A percentile compares a stretch with the other conserved stretches of the same genome.
Evolutionary conservation across 2,329 filamentous ascomycete genomes (phyloP).

Genomic region (Penicillium sp.): DNA sequence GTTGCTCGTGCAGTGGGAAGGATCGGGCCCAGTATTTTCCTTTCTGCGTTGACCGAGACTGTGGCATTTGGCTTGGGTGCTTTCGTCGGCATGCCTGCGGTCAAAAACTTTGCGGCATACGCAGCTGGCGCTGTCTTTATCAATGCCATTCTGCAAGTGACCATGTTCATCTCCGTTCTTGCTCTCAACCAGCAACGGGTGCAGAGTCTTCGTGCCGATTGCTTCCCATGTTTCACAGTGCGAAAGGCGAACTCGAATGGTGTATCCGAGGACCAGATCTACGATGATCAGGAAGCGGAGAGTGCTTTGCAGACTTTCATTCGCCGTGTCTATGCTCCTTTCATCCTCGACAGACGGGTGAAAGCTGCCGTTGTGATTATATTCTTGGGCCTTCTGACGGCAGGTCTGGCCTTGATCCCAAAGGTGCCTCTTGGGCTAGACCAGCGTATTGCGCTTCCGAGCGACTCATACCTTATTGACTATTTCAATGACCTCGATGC

Average conservation of each 20-base stretch:
- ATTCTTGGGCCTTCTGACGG: conserved; percentile 86
- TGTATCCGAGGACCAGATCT: conserved; percentile 64
- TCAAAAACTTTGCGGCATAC: conserved; percentile 95
- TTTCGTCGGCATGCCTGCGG: conserved; percentile 96
- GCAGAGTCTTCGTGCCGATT: conserved; percentile 84
- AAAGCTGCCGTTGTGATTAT: conserved; percentile 75
- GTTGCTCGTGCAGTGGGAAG: conserved; percentile 86
- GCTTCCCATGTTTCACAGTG: conserved; percentile 84
- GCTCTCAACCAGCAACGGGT: conserved; percentile 88
- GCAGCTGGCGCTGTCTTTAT: conserved; percentile 95
- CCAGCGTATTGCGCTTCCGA: conserved; percentile 90
- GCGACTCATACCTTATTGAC: conserved; percentile 88
- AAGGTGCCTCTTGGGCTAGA: conserved; percentile 84
- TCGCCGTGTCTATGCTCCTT: conserved; percentile 82
- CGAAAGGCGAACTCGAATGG: conserved; percentile 68
- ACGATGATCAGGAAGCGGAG: conserved; percentile 75
- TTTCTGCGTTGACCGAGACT: conserved; percentile 93
- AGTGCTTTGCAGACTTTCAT: conserved; percentile 83
- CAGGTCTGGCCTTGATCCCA: conserved; percentile 80
- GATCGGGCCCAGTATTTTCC: conserved; percentile 94
- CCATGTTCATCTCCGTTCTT: conserved; percentile 92
- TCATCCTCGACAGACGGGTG: conserved; percentile 74
- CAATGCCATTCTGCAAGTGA: conserved; percentile 95
- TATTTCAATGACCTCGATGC: conserved; percentile 96
- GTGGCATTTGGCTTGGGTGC: conserved; percentile 89